phyloP scores from a whole-genome alignment of 2,329 filamentous ascomycete species.

The Verticillium longisporum region DNA sequence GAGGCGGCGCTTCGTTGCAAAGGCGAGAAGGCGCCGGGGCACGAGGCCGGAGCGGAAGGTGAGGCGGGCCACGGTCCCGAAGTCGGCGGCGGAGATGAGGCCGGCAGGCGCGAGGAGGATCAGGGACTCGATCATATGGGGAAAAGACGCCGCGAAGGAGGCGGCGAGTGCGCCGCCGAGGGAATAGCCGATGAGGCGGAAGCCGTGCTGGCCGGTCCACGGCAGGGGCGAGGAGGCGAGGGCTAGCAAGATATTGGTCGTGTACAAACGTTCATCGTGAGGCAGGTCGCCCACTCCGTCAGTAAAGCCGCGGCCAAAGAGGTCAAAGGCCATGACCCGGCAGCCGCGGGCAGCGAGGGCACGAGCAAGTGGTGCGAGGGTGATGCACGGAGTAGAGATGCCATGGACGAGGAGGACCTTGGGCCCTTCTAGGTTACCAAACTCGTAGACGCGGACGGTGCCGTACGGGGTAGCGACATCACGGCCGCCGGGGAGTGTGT shows the following conservation, averaged over 20 bases:
- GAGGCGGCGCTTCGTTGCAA: slow-evolving; percentile 40
- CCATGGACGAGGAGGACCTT: slow-evolving; percentile 77
- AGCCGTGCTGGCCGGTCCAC: slow-evolving; percentile 54
- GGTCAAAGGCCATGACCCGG: slow-evolving; percentile 74
- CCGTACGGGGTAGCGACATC: slow-evolving; percentile 73
- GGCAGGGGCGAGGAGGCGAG: slow-evolving; percentile 62
- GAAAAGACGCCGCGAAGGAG: slow-evolving; percentile 68
- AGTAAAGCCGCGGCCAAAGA: slow-evolving; percentile 63
- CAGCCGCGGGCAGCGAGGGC: slow-evolving; percentile 62
- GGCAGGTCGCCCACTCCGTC: slow-evolving; percentile 59
- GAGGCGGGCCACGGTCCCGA: slow-evolving; percentile 40
- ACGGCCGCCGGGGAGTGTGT: slow-evolving; percentile 64
- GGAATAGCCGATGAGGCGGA: slow-evolving; percentile 72
- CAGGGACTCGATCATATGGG: slow-evolving; percentile 60
- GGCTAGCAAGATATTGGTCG: slow-evolving; percentile 63
- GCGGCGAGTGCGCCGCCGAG: slow-evolving; percentile 74
- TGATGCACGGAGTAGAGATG: slow-evolving; percentile 75
- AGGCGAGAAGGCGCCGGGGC: slow-evolving; percentile 43
- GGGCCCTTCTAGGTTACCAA: slow-evolving; percentile 64
- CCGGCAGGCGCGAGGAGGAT: slow-evolving; percentile 75
- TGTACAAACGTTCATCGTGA: slow-evolving; percentile 69
- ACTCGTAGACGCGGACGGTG: slow-evolving; percentile 73
- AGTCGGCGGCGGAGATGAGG: slow-evolving; percentile 53
- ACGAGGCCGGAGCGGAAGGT: slow-evolving; percentile 49
- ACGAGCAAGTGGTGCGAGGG: slow-evolving; percentile 60